Evolutionary conservation across 2,329 filamentous ascomycete species (phyloP), one percentile per base, ranked within the genome.

Genomic region (Arthrobotrys entomopaga): DNA sequence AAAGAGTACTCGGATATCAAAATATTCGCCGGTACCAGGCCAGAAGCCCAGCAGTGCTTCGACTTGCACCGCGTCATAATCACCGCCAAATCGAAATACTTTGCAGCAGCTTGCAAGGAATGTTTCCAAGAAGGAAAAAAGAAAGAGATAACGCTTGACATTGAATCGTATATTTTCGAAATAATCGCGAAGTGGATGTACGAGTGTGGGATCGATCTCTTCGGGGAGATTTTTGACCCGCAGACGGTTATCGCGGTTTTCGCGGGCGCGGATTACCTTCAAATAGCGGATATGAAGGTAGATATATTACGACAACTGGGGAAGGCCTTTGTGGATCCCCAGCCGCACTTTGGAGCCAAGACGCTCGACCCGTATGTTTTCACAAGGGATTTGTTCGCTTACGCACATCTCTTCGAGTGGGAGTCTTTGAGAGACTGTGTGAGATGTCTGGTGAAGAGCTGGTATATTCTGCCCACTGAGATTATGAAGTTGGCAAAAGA

Each of bases 181-280:
- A 15, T 38, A 1, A 19, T 65, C 6, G 61, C 38, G 34, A 24
- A 10, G 3, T 65, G 52, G 50, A 65, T 65, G 38, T 65, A 65
- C 52, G 38, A 57, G 2, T 40, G 42, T 5, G 38, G 11, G 15
- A 38, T 43, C 15, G 15, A 46, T 15, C 24, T 65, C 5, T 57
- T 43, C 34, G 20, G 16, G 6, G 15, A 15, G 42, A 46, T 4
- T 19, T 46, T n/a, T 8, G 16, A 19, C 42, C 5, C 13, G 7
- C 6, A 15, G 2, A 46, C 13, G 6, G 13, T 46, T 4, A 46
- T 46, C 3, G 42, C 42, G 42, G 42, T 50, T 13, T 50, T 22
- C 46, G 46, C 46, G 11, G 57, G 42, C n/a, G 57, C 57, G 4
- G 57, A 61, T 22, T 61, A 49, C 15, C 42, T 61, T 4, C 13